Conservation (phyloP, 202 grass and related monocot genomes). For the Panicum hallii region DNA sequence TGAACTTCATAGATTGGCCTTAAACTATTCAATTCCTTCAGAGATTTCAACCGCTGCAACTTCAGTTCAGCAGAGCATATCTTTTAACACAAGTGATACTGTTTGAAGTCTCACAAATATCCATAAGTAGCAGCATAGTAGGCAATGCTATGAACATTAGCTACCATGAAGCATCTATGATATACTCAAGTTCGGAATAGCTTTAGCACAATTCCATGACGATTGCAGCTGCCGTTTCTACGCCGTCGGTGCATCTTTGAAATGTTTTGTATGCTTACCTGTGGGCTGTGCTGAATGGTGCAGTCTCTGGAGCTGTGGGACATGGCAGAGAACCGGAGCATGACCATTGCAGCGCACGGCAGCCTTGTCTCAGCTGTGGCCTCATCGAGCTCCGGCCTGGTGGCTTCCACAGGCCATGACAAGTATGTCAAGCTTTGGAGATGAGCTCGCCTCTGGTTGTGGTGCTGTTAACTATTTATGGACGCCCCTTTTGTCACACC, state of each 20-base stretch:
- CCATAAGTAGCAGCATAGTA: not conserved
- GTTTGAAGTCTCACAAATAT: not conserved
- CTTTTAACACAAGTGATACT: not conserved
- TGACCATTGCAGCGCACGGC: slow-evolving; percentile 61
- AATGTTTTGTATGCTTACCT: not conserved
- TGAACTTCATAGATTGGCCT: not conserved
- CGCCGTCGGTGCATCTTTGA: not conserved
- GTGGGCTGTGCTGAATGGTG: slow-evolving; percentile 3
- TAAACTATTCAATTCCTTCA: not conserved
- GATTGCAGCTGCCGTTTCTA: not conserved
- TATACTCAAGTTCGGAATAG: not conserved
- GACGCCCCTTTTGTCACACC: slow-evolving; percentile 13
- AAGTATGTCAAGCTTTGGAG: slow-evolving; percentile 80
- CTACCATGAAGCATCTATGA: not conserved
- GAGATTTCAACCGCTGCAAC: not conserved
- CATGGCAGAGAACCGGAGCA: slow-evolving; percentile 62
- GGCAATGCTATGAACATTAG: not conserved
- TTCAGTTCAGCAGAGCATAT: not conserved
- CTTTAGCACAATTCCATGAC: not conserved
- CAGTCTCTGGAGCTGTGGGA: slow-evolving; percentile 81
- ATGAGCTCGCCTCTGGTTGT: not conserved
- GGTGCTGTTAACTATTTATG: not conserved
- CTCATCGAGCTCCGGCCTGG: slow-evolving; percentile 56
- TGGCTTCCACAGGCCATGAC: slow-evolving; percentile 72
- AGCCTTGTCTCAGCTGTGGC: slow-evolving; percentile 59